Base-by-base conservation (phyloP, 1,139 yeast genomes). In the Lodderomyces metapsilosis region DNA sequence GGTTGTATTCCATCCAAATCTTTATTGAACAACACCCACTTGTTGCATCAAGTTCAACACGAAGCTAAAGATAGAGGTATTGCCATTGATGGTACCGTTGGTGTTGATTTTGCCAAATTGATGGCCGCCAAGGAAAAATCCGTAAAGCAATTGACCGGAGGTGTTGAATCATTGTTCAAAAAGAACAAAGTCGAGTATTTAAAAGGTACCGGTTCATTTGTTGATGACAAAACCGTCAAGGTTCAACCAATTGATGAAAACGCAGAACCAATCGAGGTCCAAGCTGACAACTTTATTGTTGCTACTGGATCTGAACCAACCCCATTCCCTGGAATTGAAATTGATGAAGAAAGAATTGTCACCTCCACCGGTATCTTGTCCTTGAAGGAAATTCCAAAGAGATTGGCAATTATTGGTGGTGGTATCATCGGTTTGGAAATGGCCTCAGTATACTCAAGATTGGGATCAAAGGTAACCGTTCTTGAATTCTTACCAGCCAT, bases 1-100 rank as follows among this genome's bases (percentile, higher is more conserved):
- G 98, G 98, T 38, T 92, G 98, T 78, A 94, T 94, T 58, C 99
- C 99, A 47, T 92, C 98, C 52, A 94, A 94, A 71, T 88, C 98
- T 12, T 73, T 92, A 50, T 76, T 92, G 61, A 92, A 92, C 82
- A 94, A 92, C 76, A 86, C 98, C 22, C 97, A 89, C 51, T 68
- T 92, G 56, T 91, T 79, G 73, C 98, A 94, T 66, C 87, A 84
- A 64, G 84, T 92, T 66, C 74, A 81, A 64, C 87, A 83, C 61
- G 98, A 94, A 62, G 74, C 97, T 45, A 78, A 78, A 57, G 68
- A 74, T 56, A 83, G 98, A 68, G 99, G 99, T 69, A 91, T 94
- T 57, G 94, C 87, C 48, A 87, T 89, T 44, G 61, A 67, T 16
- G 82, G 84, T 42, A 88, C 80, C 43, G 94, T 88, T 44, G 67